Conservation (phyloP, 2,329 filamentous ascomycete genomes). For the Cordyceps cicadae region DNA sequence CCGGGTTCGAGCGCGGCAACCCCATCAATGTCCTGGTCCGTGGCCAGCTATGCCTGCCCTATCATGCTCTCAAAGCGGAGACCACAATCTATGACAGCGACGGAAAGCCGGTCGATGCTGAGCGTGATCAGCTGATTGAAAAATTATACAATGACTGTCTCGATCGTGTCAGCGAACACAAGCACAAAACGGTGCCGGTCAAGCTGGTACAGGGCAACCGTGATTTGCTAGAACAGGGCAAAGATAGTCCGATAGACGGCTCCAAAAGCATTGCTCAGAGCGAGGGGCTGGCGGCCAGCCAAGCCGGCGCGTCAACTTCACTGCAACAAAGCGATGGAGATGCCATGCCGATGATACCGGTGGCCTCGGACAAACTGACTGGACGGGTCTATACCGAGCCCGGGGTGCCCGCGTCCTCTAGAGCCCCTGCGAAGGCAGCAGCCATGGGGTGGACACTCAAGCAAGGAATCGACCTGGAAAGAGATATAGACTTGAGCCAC, state of each 20-base stretch:
- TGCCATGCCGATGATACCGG: conserved; percentile 50
- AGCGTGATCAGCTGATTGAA: conserved; percentile 75
- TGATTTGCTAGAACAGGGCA: conserved; percentile 71
- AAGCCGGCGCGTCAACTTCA: conserved; percentile 46
- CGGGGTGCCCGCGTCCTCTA: conserved; percentile 58
- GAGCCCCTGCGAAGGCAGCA: conserved; percentile 68
- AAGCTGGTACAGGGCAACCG: conserved; percentile 75
- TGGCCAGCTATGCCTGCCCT: conserved; percentile 79
- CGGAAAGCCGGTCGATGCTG: conserved; percentile 67
- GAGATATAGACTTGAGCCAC: conserved; percentile 62
- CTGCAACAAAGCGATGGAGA: conserved; percentile 45
- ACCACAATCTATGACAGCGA: conserved; percentile 86
- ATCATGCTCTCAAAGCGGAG: conserved; percentile 69
- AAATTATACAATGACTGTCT: conserved; percentile 91
- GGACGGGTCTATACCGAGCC: conserved; percentile 65
- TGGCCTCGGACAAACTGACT: conserved; percentile 60
- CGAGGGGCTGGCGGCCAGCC: conserved; percentile 60
- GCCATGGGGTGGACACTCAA: conserved; percentile 76
- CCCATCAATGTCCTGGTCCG: conserved; percentile 85
- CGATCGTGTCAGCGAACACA: conserved; percentile 83
- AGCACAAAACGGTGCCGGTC: conserved; percentile 63
- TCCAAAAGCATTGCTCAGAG: conserved; percentile 61
- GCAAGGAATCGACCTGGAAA: conserved; percentile 50
- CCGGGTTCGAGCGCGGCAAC: conserved; percentile 92
- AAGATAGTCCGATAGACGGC: conserved; percentile 65